Conservation (phyloP, 441 rosid species). For the Erodium trifolium region DNA sequence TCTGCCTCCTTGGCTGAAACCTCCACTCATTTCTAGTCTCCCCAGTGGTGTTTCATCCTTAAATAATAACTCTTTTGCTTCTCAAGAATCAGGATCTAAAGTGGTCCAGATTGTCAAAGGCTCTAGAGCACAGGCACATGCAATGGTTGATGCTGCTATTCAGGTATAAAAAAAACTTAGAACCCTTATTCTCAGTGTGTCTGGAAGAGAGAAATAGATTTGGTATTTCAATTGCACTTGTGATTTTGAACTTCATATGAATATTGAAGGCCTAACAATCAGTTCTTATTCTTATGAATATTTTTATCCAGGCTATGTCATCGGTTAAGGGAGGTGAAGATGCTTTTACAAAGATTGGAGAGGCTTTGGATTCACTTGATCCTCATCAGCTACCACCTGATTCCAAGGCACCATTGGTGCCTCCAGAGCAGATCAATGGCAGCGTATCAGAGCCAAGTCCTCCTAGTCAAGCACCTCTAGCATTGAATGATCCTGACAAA, state of each 20-base stretch:
- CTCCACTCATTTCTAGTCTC: slow-evolving; percentile 24
- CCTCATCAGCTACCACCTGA: slow-evolving; percentile 33
- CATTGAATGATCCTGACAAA: slow-evolving; percentile 26
- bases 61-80: slow-evolving; percentile 25
- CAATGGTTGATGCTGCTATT: slow-evolving; percentile 83
- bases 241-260: not conserved
- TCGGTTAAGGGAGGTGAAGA: slow-evolving; percentile 71
- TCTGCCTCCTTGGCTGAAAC: slow-evolving; percentile 39
- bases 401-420: slow-evolving; percentile 19
- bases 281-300: not conserved
- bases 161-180: slow-evolving; percentile 42
- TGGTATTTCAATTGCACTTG: not conserved
- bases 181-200: not conserved
- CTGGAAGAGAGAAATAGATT: too few species aligned
- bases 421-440: slow-evolving; percentile 33
- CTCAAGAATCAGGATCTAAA: slow-evolving; percentile 60
- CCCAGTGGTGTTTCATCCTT: slow-evolving; percentile 25
- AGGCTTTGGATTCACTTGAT: slow-evolving; percentile 57
- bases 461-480: slow-evolving; percentile 19
- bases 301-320: slow-evolving; percentile 54
- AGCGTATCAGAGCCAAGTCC: slow-evolving; percentile 29
- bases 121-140: slow-evolving; percentile 58
- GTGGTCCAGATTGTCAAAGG: slow-evolving; percentile 58
- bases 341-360: slow-evolving; percentile 48
- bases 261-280: not conserved